Evolutionary conservation across 2,329 filamentous ascomycete genomes (phyloP).

Genomic region (Colletotrichum graminicola): DNA sequence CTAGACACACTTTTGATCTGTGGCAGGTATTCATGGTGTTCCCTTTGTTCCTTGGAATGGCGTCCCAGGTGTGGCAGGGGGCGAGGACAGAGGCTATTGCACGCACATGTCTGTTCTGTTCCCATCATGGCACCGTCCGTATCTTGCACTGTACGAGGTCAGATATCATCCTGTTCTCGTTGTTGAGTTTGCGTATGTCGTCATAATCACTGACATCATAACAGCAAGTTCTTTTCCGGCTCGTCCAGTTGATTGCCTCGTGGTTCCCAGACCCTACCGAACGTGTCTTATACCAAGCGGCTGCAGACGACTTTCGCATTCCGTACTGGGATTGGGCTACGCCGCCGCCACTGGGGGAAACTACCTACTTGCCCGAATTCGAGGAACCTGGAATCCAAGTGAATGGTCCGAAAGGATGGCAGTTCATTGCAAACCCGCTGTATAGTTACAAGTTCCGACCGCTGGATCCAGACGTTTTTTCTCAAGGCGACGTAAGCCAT

Average conservation of each 20-base stretch:
- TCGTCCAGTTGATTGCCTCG: conserved; percentile 58
- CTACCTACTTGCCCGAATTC: conserved; percentile 59
- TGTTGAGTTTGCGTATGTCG: neutral
- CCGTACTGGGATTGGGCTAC: conserved; percentile 73
- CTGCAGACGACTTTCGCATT: conserved; percentile 65
- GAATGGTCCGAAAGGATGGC: conserved; percentile 67
- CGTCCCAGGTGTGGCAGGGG: conserved; percentile 63
- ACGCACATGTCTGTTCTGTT: conserved; percentile 82
- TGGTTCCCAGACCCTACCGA: conserved; percentile 60
- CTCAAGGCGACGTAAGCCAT: conserved; percentile 69
- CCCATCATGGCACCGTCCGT: conserved; percentile 86
- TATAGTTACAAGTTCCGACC: conserved; percentile 72
- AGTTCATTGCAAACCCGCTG: conserved; percentile 71
- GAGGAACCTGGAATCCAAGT: conserved; percentile 65
- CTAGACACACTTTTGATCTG: conserved; percentile 27
- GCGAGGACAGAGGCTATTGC: conserved; percentile 77
- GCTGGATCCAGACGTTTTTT: conserved; percentile 68
- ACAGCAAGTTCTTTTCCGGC: conserved; percentile 55
- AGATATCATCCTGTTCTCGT: conserved; percentile 11
- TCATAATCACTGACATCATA: neutral
- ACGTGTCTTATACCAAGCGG: conserved; percentile 62
- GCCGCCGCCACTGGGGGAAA: conserved; percentile 60
- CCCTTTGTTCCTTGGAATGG: conserved; percentile 70
- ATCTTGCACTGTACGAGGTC: conserved; percentile 73
- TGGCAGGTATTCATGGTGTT: conserved; percentile 81